Base-by-base conservation (phyloP, 345 rosid genomes). In the Dovyalis caffra region DNA sequence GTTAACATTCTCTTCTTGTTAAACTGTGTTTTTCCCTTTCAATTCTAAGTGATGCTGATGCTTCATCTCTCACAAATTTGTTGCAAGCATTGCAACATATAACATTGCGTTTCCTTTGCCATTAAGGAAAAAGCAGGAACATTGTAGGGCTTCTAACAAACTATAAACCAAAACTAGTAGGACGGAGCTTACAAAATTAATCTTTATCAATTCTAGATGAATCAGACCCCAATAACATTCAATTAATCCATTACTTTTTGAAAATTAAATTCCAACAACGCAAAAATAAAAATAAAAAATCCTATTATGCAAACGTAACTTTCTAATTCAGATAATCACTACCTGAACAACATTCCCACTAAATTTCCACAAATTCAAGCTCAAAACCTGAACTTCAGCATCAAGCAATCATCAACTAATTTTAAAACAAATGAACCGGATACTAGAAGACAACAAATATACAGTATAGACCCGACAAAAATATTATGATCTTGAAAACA, bases 351-450 rank as follows among this genome's bases (percentile, higher is more conserved):
- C 12, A 20, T 16, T 25, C 26, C 68, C 60, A 45, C 31, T 58
- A 60, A 1, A 45, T 20, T 35, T 23, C 45, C 61, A 16, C 71
- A 43, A 75, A 66, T 45, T 68, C 70, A 68, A 49, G 38, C 73
- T n/a, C 45, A 29, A 75, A 43, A 57, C 75, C 67, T 47, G 10
- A 12, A 65, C n/a, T n/a, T 8, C 23, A 25, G 3, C 25, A 69
- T 61, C 49, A 5, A 69, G 62, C 57, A 40, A 60, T 70, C 20
- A 69, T 60, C 51, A 6, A 69, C 67, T 64, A 43, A 61, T 70
- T 47, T 56, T 29, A 66, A 35, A 61, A 32, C 53, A 74, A 63
- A 45, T 5, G 70, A 76, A 70, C 35, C 9, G 77, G 60, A 61
- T 12, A 29, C 38, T 57, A 53, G 7, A 47, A 18, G 66, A 78